Base-by-base conservation (phyloP, 116 monocot species). In the Dioscorea cayenensis region DNA sequence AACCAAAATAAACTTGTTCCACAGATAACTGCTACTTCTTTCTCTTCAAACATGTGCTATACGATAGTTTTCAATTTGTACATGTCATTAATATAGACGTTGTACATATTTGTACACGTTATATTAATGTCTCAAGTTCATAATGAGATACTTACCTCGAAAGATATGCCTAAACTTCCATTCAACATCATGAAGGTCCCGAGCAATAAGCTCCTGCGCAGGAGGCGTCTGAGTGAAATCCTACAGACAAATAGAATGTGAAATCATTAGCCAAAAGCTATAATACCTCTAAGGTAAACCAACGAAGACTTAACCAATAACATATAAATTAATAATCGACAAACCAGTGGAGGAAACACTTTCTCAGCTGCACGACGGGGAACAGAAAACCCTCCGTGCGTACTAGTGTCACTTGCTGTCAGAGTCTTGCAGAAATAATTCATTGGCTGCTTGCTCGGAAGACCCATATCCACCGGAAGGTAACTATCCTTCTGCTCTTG, bases 141-240 rank as follows among this genome's bases (percentile, higher is more conserved):
- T 43, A 43, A 43, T 43, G 43, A 43, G 43, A 43, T 55, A 55
- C 61, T 59, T 72, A 89, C 95, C 95, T 76, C 92, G 79, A 25
- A 92, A 95, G 62, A 95, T 87, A 80, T 95, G 95, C 78, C 92
- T 83, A 72, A 95, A 95, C 76, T 95, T 95, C 95, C 95, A 95
- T 69, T 95, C 95, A 17, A 85, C 76, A 14, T 89, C 95, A 69
- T 95, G 95, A 73, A 95, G 81, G 36, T 95, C 95, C 38, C 85
- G 77, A 50, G 92, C 95, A 71, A 95, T 82, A 27, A 95, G 89
- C 76, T 95, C 95, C 78, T 95, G 95, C 11, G 84, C 89, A 63
- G 95, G 95, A n/a, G 95, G 95, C 67, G 89, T 89, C 80, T 77
- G 85, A 23, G 85, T 75, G 80, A 92, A 95, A 81, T 95, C 95